A percentile compares a stretch with the other conserved stretches of the same genome.
Conservation (phyloP, 2,329 filamentous ascomycete species). For the Monascus ruber region DNA sequence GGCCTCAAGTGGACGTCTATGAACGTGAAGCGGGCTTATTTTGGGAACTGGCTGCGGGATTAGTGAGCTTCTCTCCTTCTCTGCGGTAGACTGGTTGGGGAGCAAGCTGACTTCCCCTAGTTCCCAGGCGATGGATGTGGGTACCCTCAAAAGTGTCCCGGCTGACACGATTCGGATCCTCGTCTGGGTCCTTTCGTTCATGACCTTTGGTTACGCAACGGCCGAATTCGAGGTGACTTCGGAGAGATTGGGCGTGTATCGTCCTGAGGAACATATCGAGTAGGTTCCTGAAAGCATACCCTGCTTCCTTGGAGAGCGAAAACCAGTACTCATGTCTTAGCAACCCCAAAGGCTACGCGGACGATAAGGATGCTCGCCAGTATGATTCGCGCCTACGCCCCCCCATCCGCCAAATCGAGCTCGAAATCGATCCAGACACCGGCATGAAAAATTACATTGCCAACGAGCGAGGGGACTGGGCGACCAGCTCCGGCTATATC, state of each 20-base stretch:
- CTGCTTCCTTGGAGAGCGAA: background rate
- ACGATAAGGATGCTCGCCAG: constrained; percentile 72
- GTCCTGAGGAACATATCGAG: constrained; percentile 54
- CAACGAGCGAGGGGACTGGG: constrained; percentile 77
- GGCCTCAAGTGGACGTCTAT: constrained; percentile 78
- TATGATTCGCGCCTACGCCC: constrained; percentile 66
- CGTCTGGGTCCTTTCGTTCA: constrained; percentile 71
- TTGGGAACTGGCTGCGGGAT: constrained; percentile 78
- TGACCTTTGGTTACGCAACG: constrained; percentile 76
- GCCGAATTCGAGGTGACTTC: constrained; percentile 75
- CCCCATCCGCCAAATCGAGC: constrained; percentile 60
- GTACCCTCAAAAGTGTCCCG: constrained; percentile 66
- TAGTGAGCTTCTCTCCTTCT: constrained; percentile 37
- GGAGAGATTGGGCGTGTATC: constrained; percentile 67
- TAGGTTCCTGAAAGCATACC: constrained; percentile 11
- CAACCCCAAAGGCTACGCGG: constrained; percentile 76
- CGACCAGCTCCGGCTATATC: constrained; percentile 78
- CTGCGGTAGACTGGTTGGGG: background rate
- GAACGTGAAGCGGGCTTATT: constrained; percentile 67
- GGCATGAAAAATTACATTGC: constrained; percentile 99
- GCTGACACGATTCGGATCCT: constrained; percentile 67
- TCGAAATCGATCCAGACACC: constrained; percentile 61
- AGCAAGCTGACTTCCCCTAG: constrained; percentile 12
- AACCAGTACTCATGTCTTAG: constrained; percentile 42
- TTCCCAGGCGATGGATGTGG: constrained; percentile 71